These are phyloP conservation scores for Aureobasidium mangrovei DNA, from an alignment of 2,329 filamentous ascomycete species.

Conservation along the genomic window DNA sequence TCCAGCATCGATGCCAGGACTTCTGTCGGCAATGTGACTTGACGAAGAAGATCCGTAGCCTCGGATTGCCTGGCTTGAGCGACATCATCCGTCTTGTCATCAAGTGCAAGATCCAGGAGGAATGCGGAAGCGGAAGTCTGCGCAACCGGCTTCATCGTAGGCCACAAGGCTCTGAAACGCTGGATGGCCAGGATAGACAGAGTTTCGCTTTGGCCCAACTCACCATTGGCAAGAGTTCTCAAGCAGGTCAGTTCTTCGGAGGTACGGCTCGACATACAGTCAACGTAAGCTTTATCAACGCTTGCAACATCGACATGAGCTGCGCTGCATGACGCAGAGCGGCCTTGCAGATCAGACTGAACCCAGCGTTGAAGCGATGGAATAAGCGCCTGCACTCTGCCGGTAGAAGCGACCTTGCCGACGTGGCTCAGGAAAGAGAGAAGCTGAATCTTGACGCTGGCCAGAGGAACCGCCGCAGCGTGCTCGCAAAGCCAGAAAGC, in stretches of 20 bases:
- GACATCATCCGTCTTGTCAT: slow-evolving; percentile 26
- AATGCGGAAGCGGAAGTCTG: slow-evolving; percentile 52
- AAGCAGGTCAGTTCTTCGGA: slow-evolving; percentile 49
- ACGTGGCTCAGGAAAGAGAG: slow-evolving; percentile 64
- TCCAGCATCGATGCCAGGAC: slow-evolving; percentile 65
- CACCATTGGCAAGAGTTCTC: slow-evolving; percentile 41
- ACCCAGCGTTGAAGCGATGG: slow-evolving; percentile 66
- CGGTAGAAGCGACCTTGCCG: slow-evolving; percentile 61
- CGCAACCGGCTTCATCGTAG: slow-evolving; percentile 55
- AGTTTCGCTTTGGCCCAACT: slow-evolving; percentile 32
- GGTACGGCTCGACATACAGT: slow-evolving; percentile 47
- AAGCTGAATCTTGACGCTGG: slow-evolving; percentile 60
- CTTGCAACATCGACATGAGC: slow-evolving; percentile 41
- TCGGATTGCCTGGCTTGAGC: slow-evolving; percentile 39
- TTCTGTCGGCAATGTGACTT: slow-evolving; percentile 62
- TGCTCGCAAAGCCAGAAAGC: slow-evolving; percentile 68
- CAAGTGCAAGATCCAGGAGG: slow-evolving; percentile 54
- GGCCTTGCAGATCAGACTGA: slow-evolving; percentile 38
- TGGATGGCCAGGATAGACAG: slow-evolving; percentile 59
- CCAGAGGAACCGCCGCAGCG: slow-evolving; percentile 56
- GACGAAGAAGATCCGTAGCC: slow-evolving; percentile 63
- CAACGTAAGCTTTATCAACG: slow-evolving; percentile 46
- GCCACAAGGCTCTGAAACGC: slow-evolving; percentile 64
- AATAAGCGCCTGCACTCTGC: slow-evolving; percentile 67
- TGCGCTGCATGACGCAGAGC: slow-evolving; percentile 39